Conservation (phyloP, 2,329 filamentous ascomycete genomes). For the Ophiostoma piceae region DNA sequence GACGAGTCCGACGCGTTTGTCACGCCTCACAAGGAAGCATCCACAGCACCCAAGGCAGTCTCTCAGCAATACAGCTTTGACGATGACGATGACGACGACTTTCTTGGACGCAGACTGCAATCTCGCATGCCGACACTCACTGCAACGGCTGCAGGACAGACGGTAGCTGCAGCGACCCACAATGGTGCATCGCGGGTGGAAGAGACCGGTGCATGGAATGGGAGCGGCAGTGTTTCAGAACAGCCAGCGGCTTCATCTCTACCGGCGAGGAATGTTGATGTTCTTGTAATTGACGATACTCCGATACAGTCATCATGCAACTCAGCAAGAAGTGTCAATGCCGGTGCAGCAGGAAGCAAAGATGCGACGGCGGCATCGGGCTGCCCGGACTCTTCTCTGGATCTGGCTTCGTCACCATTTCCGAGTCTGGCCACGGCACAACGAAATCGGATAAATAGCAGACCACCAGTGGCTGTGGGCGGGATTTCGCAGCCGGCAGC, state of each 20-base stretch:
- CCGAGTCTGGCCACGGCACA: not conserved
- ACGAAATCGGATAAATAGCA: not conserved
- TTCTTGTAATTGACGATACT: conserved; percentile 17
- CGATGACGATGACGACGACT: conserved; percentile 2
- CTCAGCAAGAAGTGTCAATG: not conserved
- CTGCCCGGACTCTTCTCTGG: not conserved
- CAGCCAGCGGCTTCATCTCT: not conserved
- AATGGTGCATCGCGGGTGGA: not conserved
- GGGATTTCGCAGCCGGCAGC: not conserved
- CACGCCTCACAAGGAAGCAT: conserved; percentile 12
- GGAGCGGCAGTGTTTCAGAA: not conserved
- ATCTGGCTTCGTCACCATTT: conserved; percentile 7
- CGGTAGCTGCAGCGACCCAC: not conserved
- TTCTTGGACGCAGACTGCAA: not conserved
- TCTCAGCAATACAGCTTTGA: not conserved
- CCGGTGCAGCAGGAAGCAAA: not conserved
- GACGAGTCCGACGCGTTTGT: conserved; percentile 20
- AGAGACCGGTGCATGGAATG: not conserved
- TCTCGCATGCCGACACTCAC: not conserved
- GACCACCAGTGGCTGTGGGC: not conserved
- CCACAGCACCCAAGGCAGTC: not conserved
- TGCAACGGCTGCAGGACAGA: not conserved
- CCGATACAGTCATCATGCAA: not conserved
- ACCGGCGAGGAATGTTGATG: not conserved
- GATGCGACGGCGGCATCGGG: not conserved